A percentile compares a stretch with the other conserved stretches of the same genome.
phyloP scores from a whole-genome alignment of 225 moss, liverwort and hornwort species.

The Pseudoscleropodium purum region DNA sequence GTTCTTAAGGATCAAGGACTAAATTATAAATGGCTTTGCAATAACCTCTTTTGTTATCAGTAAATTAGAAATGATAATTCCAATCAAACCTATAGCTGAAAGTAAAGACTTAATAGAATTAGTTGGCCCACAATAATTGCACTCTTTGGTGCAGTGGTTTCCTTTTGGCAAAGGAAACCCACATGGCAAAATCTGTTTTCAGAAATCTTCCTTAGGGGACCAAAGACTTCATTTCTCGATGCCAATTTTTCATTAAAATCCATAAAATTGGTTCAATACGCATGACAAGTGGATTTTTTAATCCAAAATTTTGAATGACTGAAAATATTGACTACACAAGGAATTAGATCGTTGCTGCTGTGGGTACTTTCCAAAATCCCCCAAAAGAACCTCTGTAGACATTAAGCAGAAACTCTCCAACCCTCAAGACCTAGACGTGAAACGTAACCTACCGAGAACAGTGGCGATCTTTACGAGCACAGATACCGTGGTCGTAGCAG shows the following conservation, averaged over 20 bases:
- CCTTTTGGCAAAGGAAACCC: not conserved
- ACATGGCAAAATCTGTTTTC: not conserved
- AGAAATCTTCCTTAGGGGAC: not conserved
- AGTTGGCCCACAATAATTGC: not conserved
- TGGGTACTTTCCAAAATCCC: not conserved
- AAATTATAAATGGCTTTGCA: too few relatives aligned
- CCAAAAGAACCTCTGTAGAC: not conserved
- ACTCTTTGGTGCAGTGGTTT: not conserved
- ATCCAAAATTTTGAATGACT: not conserved
- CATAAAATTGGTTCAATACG: not conserved
- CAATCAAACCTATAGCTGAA: not conserved
- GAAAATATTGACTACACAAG: not conserved
- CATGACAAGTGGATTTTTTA: not conserved
- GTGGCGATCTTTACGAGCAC: not conserved
- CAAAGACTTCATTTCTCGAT: not conserved
- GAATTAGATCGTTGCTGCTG: not conserved
- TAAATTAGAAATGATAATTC: not conserved
- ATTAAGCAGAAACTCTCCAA: not conserved
- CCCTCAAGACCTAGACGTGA: not conserved
- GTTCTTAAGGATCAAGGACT: not conserved
- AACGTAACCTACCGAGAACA: not conserved
- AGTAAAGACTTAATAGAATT: not conserved
- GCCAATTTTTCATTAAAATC: not conserved
- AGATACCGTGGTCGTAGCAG: not conserved
- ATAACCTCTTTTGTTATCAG: not conserved